phyloP scores from a whole-genome alignment of 1,284 basidiomycete species.

The Neolentinus lepideus region DNA sequence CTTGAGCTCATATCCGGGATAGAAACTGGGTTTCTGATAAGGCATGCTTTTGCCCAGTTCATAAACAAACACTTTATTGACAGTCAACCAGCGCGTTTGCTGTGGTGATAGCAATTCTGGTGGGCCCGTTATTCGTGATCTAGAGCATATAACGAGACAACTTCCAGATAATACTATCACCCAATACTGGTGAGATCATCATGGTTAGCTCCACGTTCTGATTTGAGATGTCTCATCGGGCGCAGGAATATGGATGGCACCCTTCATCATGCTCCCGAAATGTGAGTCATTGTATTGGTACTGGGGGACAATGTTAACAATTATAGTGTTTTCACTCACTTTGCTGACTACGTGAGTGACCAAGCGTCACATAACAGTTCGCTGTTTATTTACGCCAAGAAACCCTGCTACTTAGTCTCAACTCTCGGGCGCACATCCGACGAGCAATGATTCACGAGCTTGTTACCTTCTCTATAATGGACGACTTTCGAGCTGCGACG shows the following conservation, averaged over 20 bases:
- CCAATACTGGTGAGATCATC: not conserved
- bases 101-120: not conserved
- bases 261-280: not conserved
- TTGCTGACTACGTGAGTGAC: no score
- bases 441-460: not conserved
- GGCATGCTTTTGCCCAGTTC: not conserved
- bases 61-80: no score
- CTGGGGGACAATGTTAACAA: no score
- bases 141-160: not conserved
- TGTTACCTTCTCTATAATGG: not conserved
- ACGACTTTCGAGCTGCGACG: not conserved
- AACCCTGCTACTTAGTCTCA: no score
- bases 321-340: no score
- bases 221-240: not conserved
- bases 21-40: not conserved
- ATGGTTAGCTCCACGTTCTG: not conserved
- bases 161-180: not conserved
- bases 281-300: no score
- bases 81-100: not conserved
- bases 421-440: not conserved
- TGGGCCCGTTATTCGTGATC: not conserved
- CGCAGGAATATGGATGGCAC: not conserved
- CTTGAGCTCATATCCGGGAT: not conserved
- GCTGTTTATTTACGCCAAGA: no score
- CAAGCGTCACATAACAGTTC: no score